Evolutionary conservation across 768 basidiomycete genomes (phyloP), one percentile per base, ranked within the genome.

Genomic region (Rhizopogon salebrosus): DNA sequence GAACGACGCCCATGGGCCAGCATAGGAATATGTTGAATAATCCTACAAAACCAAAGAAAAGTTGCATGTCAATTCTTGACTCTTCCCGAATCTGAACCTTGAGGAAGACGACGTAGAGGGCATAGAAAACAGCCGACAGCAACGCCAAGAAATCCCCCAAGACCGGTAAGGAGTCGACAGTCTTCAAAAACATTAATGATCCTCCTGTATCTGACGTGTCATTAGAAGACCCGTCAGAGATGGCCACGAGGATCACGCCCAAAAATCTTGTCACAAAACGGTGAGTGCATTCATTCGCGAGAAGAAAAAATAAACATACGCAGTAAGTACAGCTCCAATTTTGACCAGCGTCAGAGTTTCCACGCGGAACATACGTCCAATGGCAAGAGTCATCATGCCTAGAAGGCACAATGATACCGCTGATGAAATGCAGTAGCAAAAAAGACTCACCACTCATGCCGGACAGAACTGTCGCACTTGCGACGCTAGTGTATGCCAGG

Each of bases 21-120:
- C 81, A 81, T 14, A 74, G 66, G 4, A 88, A 55, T 63, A 92
- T 82, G 66, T 90, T 95, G 74, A 90, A 91, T 13, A 92, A 71
- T 9, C 94, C 92, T 24, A 95, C 92, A 58, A 91, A 95, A 22
- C 95, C 95, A 62, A 97, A 94, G 74, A 97, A 95, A 26, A 95
- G 75, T 57, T 92, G 89, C 93, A 95, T 94, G 65, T 95, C 85
- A 59, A 94, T 80, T 50, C 92, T 79, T 4, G 87, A 87, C 63
- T 95, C 92, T 34, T 79, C 77, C 40, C 79, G 82, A 49, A 97
- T 88, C 52, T 83, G 82, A 41, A 94, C 87, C 69, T 98, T 98
- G 62, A 98, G 78, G 45, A 95, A 75, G 57, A 87, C 86, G 40
- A 94, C 85, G 68, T 98, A 98, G 41, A 88, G 67, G 0, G 93